Evolutionary conservation across 495 filamentous ascomycete species (phyloP), one percentile per base, ranked within the genome.

Genomic region (Lasiosphaeria ovina): DNA sequence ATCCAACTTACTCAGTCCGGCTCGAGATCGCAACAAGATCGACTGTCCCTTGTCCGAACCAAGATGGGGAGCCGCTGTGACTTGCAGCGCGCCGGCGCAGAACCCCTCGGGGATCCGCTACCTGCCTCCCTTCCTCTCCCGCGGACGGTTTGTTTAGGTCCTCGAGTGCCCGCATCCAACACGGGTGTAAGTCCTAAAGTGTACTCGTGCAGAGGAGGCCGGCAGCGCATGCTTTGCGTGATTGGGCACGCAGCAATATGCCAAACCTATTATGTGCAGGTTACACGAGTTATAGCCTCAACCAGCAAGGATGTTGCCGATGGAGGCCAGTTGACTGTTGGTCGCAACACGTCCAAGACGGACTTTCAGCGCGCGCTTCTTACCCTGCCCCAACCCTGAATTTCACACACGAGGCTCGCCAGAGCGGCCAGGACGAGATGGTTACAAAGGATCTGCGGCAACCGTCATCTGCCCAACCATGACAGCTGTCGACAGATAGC

Each of bases 251-350:
- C 31, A 35, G 53, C 49, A 24, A 34, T 12, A n/a, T 61, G 51
- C 57, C 59, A 64, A 63, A 33, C 33, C 11, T 54, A 33, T 2
- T 24, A 24, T 24, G 24, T 24, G n/a, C 36, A n/a, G 51, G 58
- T 57, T 48, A 52, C 58, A 56, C 65, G 48, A 61, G 50, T 35
- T 70, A 70, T 68, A 66, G 61, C 61, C 48, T 63, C 59, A 49
- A 58, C 24, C 53, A 38, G 40, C 65, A 70, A 56, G 68, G 68
- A 64, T 70, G 49, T 55, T 57, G 62, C 50, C 57, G 61, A 62
- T 51, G 61, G 59, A 35, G 61, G 58, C 49, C 58, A 50, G 54
- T 59, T 61, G 57, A 56, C 54, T 17, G 32, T 59, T 40, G 9
- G 24, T 51, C 4, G 17, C 5, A 35, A 24, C 6, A n/a, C 14